A percentile compares a stretch with the other conserved stretches of the same genome.
These are phyloP conservation scores for Crataegus laevigata DNA, from an alignment of 306 rosid genomes.

Conservation along the genomic window DNA sequence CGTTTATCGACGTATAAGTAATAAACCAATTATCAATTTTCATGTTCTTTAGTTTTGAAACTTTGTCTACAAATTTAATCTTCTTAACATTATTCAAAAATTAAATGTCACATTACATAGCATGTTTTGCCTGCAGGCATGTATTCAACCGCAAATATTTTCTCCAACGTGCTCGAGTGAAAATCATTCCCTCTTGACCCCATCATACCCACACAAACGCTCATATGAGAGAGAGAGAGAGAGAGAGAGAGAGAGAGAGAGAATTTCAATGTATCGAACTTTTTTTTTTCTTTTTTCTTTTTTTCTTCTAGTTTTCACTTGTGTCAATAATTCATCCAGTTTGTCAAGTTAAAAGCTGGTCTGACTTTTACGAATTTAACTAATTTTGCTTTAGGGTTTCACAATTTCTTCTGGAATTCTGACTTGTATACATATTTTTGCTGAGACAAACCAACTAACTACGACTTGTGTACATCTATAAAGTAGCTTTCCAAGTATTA, in stretches of 20 bases:
- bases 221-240: not conserved
- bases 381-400: not conserved
- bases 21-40: too few species aligned
- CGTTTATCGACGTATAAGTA: too few species aligned
- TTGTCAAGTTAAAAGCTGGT: not conserved
- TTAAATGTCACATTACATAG: not conserved
- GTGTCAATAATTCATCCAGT: conserved; percentile 1
- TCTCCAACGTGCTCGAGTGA: conserved; percentile 21
- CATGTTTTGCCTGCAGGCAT: not conserved
- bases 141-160: not conserved
- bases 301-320: conserved; percentile 1
- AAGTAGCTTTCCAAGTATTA: not conserved
- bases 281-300: too few species aligned
- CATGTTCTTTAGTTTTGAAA: too few species aligned
- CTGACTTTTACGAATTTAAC: not conserved
- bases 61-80: too few species aligned
- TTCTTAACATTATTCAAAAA: not conserved
- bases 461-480: not conserved
- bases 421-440: not conserved
- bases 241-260: not conserved
- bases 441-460: not conserved
- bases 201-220: conserved; percentile 12
- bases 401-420: not conserved
- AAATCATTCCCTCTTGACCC: conserved; percentile 31
- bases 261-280: too few species aligned